Evolutionary conservation across 202 grass and related monocot genomes (phyloP).

Genomic region (Zizania palustris): DNA sequence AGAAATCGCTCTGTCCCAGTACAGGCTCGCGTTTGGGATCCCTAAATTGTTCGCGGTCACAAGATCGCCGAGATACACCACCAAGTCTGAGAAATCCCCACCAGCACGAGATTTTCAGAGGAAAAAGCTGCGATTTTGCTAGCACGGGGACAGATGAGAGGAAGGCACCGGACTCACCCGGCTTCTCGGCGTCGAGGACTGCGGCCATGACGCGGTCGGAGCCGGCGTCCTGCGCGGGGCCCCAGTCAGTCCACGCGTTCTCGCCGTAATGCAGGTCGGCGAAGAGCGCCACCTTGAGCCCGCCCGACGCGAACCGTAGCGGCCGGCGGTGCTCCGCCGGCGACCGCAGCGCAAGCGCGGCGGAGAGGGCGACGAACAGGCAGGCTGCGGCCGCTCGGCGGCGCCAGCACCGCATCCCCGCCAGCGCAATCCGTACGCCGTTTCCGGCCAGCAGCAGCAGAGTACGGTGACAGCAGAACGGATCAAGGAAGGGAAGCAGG

Average conservation of each 20-base stretch:
- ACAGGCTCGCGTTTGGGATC: constrained; percentile 70
- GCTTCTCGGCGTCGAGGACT: constrained; percentile 77
- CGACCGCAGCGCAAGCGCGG: constrained; percentile 7
- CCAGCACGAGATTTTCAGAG: neutral
- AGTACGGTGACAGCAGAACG: neutral
- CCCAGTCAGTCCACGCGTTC: constrained; percentile 93
- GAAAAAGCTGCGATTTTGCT: constrained; percentile 1
- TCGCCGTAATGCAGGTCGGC: constrained; percentile 95
- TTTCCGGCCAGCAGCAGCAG: neutral
- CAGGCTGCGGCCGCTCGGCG: neutral
- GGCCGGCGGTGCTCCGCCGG: neutral
- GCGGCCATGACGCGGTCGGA: constrained; percentile 76
- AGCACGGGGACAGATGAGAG: no score
- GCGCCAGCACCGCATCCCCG: constrained; percentile 32
- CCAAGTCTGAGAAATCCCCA: constrained; percentile 56
- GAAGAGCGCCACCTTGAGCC: constrained; percentile 86
- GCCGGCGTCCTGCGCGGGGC: constrained; percentile 64
- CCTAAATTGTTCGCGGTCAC: constrained; percentile 91
- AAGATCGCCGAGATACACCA: constrained; percentile 89
- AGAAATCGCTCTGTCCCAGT: constrained; percentile 77
- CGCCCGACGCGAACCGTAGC: constrained; percentile 45
- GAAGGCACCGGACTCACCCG: constrained; percentile 38
- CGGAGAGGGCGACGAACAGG: neutral
- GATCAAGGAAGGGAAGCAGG: no score
- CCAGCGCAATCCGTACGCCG: neutral